Conservation (phyloP, 2,329 filamentous ascomycete species). For the Sarocladiaceae sp. region DNA sequence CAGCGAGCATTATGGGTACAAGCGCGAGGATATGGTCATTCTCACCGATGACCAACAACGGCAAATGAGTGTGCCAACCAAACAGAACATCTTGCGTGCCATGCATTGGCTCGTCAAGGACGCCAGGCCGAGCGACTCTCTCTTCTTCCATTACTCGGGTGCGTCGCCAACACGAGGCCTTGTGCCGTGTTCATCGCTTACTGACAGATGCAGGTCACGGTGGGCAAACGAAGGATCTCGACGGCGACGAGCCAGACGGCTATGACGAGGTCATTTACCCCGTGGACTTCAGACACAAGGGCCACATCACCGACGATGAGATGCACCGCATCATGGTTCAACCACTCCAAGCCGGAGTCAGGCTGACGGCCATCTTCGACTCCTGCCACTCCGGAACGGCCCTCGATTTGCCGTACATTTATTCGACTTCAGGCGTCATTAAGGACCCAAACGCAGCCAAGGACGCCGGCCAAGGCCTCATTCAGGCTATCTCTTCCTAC, state of each 20-base stretch:
- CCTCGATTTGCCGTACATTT: conserved; percentile 61
- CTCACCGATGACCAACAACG: conserved; percentile 96
- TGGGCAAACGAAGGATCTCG: conserved; percentile 72
- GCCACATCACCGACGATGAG: conserved; percentile 78
- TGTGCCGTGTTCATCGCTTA: no score
- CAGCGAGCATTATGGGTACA: conserved; percentile 84
- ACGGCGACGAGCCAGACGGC: conserved; percentile 75
- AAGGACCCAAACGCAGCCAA: conserved; percentile 64
- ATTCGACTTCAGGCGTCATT: conserved; percentile 61
- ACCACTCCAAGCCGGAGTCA: conserved; percentile 48
- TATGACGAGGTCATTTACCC: conserved; percentile 82
- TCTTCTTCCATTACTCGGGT: conserved; percentile 98
- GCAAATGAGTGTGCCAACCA: conserved; percentile 93
- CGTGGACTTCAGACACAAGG: conserved; percentile 71
- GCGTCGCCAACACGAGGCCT: conserved; percentile 20
- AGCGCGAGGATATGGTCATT: conserved; percentile 93
- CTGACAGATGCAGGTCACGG: conserved; percentile 53
- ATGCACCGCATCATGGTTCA: conserved; percentile 69
- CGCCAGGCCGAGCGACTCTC: conserved; percentile 81
- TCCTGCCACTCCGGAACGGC: conserved; percentile 63
- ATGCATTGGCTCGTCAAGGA: conserved; percentile 99
- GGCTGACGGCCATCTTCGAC: conserved; percentile 57
- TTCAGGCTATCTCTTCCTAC: conserved; percentile 54
- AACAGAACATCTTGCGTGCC: conserved; percentile 86
- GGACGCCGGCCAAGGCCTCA: conserved; percentile 58